Percentiles rank a stretch among this genome's conserved stretches.
Conservation (phyloP, 2,329 filamentous ascomycete species). For the Neopestalotiopsis clavispora region DNA sequence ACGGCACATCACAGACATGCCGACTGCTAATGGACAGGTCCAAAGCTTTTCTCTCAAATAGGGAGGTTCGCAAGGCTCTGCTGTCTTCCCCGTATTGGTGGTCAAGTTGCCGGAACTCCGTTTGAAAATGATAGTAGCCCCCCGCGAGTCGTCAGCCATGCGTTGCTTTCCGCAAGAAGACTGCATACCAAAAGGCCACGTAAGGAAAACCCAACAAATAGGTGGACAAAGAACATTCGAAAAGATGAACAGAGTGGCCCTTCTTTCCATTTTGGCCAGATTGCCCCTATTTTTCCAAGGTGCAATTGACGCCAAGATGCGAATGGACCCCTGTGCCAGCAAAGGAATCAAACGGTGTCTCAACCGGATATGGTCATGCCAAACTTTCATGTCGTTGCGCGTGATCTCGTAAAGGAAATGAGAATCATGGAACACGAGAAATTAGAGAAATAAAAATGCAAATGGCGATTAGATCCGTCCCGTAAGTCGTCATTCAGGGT, state of each 20-base stretch:
- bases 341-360: neutral
- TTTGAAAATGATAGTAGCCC: no score
- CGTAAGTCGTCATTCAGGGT: neutral
- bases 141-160: no score
- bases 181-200: no score
- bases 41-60: no score
- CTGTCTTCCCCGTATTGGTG: no score
- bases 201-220: no score
- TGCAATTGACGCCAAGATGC: neutral
- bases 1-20: neutral
- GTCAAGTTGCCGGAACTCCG: no score
- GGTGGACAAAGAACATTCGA: neutral
- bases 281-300: neutral
- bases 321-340: neutral
- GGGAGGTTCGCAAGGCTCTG: no score
- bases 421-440: neutral
- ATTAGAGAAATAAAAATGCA: neutral
- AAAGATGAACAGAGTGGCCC: neutral
- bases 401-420: neutral
- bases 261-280: neutral
- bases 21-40: no score
- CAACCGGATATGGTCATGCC: neutral
- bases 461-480: neutral
- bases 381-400: conserved; percentile 4
- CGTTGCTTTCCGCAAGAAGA: no score